These are phyloP conservation scores for Wickerhamiella parazyma DNA, from an alignment of 805 yeast genomes.

Conservation along the genomic window DNA sequence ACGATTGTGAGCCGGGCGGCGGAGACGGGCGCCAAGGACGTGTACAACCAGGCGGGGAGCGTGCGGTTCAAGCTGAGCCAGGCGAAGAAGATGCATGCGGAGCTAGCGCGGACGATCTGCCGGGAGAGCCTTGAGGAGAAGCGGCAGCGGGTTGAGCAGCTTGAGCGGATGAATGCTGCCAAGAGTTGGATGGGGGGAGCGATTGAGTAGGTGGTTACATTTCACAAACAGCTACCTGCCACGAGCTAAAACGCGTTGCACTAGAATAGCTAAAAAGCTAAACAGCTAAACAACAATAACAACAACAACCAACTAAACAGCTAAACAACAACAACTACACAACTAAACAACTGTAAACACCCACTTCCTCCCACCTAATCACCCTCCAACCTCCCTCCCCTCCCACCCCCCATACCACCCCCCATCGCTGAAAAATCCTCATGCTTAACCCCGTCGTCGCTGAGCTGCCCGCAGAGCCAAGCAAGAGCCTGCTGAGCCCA, in stretches of 20 bases:
- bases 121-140: constrained; percentile 14
- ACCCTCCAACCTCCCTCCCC: too few species aligned
- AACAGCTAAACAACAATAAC: too few species aligned
- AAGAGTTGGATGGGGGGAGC: constrained; percentile 12
- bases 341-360: too few species aligned
- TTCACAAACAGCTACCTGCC: too few species aligned
- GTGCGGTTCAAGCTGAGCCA: constrained; percentile 18
- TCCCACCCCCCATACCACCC: not conserved
- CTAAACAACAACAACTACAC: too few species aligned
- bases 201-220: not conserved
- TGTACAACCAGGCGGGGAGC: constrained; percentile 21
- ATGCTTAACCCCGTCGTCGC: not conserved
- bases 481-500: not conserved
- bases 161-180: constrained; percentile 13
- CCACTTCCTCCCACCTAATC: too few species aligned
- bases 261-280: too few species aligned
- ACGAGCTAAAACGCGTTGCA: too few species aligned
- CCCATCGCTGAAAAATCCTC: not conserved
- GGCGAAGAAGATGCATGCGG: constrained; percentile 13
- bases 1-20: constrained; percentile 15
- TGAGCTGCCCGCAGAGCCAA: not conserved
- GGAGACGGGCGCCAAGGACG: constrained; percentile 19
- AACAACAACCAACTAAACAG: too few species aligned
- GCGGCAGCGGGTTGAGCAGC: constrained; percentile 12
- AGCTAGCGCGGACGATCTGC: constrained; percentile 15